Conservation (phyloP, 495 filamentous ascomycete species). For the Xylaria longipes region DNA sequence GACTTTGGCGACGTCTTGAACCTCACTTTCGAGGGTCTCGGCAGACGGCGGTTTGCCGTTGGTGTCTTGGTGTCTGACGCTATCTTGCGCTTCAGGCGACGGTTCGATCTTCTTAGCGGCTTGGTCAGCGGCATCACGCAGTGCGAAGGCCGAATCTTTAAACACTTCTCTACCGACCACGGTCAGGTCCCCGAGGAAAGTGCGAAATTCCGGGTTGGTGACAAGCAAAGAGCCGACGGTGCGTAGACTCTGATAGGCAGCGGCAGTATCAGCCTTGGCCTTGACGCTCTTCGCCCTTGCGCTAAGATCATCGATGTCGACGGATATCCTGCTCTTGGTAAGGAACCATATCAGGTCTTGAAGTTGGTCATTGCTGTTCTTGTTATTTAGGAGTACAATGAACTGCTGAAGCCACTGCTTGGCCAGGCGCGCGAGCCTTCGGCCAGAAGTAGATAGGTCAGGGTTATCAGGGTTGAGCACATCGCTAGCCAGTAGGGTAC, state of each 20-base stretch:
- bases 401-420: constrained; percentile 75
- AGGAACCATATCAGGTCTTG: constrained; percentile 93
- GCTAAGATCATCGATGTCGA: constrained; percentile 72
- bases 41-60: constrained; percentile 57
- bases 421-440: constrained; percentile 71
- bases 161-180: constrained; percentile 85
- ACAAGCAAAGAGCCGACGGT: constrained; percentile 84
- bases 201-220: constrained; percentile 87
- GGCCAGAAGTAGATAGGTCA: constrained; percentile 78
- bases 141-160: constrained; percentile 78
- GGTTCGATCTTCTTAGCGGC: constrained; percentile 75
- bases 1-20: constrained; percentile 65
- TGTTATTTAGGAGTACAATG: constrained; percentile 77
- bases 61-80: constrained; percentile 61
- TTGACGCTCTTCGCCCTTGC: constrained; percentile 67
- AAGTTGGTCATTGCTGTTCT: constrained; percentile 84
- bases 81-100: constrained; percentile 63
- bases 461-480: constrained; percentile 77
- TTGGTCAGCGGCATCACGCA: constrained; percentile 74
- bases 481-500: constrained; percentile 78
- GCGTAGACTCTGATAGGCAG: constrained; percentile 82
- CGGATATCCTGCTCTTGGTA: constrained; percentile 68
- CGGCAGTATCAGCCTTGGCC: constrained; percentile 76
- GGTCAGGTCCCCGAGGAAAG: constrained; percentile 83
- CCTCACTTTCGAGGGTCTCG: constrained; percentile 68